phyloP scores from a whole-genome alignment of 2,329 filamentous ascomycete genomes.

The Venturia pyrina region DNA sequence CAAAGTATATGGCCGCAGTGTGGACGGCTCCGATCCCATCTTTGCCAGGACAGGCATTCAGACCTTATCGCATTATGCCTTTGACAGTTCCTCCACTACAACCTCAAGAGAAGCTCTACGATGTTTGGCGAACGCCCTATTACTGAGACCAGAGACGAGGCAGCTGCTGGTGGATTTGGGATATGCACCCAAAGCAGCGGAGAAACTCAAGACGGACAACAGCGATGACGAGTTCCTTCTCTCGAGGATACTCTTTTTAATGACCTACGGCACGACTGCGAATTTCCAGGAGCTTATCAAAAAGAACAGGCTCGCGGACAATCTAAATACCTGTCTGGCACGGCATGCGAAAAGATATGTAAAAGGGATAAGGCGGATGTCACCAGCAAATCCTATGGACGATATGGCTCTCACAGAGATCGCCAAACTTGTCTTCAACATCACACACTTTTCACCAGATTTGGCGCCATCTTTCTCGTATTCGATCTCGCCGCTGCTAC shows the following conservation, averaged over 20 bases:
- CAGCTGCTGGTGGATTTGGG: slow-evolving; percentile 65
- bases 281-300: slow-evolving; percentile 56
- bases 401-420: slow-evolving; percentile 76
- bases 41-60: slow-evolving; percentile 71
- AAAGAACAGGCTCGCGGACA: slow-evolving; percentile 55
- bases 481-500: slow-evolving; percentile 59
- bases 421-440: slow-evolving; percentile 80
- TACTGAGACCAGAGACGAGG: slow-evolving; percentile 57
- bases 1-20: slow-evolving; percentile 68
- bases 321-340: slow-evolving; percentile 44
- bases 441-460: slow-evolving; percentile 63
- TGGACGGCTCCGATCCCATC: slow-evolving; percentile 65
- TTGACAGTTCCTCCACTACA: slow-evolving; percentile 53
- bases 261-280: slow-evolving; percentile 63
- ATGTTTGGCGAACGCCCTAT: slow-evolving; percentile 75
- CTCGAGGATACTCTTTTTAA: slow-evolving; percentile 69
- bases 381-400: slow-evolving; percentile 49
- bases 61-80: slow-evolving; percentile 62
- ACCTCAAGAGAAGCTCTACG: slow-evolving; percentile 63
- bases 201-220: slow-evolving; percentile 60
- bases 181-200: slow-evolving; percentile 57
- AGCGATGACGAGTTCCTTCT: slow-evolving; percentile 79
- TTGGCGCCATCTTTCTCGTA: slow-evolving; percentile 52
- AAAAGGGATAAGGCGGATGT: slow-evolving; percentile 23
- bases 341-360: slow-evolving; percentile 56